Conservation (phyloP, 768 basidiomycete genomes). For the Paxillus ammoniavirescens region DNA sequence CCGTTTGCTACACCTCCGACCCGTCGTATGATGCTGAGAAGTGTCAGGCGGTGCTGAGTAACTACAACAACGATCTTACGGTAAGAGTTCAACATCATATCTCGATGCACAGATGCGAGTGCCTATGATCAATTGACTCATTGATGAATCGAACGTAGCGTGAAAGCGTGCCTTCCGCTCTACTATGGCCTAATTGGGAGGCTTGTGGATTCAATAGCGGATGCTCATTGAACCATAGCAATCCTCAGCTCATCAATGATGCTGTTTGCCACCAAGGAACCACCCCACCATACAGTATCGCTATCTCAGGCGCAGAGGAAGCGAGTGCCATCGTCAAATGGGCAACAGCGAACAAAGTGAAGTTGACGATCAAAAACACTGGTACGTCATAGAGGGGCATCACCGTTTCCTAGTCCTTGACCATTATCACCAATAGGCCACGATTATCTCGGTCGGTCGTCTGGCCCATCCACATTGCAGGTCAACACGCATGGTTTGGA, state of each 20-base stretch:
- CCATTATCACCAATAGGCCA: slow-evolving; percentile 10
- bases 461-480: slow-evolving; percentile 23
- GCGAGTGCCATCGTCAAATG: slow-evolving; percentile 19
- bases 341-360: slow-evolving; percentile 18
- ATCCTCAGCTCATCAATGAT: slow-evolving; percentile 15
- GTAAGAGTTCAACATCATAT: not conserved
- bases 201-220: slow-evolving; percentile 15
- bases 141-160: slow-evolving; percentile 11
- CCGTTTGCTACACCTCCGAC: slow-evolving; percentile 19
- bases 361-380: slow-evolving; percentile 23
- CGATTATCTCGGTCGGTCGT: slow-evolving; percentile 21
- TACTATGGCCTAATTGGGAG: slow-evolving; percentile 26
- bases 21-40: slow-evolving; percentile 12
- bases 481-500: slow-evolving; percentile 19
- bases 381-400: slow-evolving; percentile 4
- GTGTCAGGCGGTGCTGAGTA: slow-evolving; percentile 13
- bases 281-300: slow-evolving; percentile 18
- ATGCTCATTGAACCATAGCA: slow-evolving; percentile 16
- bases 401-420: not conserved
- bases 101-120: too few species aligned
- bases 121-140: too few species aligned
- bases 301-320: slow-evolving; percentile 17
- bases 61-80: slow-evolving; percentile 15
- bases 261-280: slow-evolving; percentile 18
- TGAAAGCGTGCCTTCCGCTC: slow-evolving; percentile 14